Evolutionary conservation across 225 moss, liverwort and hornwort species (phyloP).

Genomic region (Pleurozium schreberi): DNA sequence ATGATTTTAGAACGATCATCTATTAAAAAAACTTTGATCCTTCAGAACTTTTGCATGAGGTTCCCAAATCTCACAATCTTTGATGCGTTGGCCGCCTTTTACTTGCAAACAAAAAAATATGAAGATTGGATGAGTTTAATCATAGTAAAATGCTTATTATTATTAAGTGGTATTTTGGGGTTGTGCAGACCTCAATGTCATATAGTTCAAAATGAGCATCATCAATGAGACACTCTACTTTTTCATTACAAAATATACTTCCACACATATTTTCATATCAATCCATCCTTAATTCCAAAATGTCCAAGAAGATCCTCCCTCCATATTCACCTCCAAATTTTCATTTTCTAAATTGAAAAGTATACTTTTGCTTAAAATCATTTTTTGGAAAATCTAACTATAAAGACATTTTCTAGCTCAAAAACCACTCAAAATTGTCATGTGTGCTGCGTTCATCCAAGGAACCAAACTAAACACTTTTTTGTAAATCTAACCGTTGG

Average conservation of each 20-base stretch:
- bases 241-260: not conserved
- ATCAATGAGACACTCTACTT: not conserved
- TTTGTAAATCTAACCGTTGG: no score
- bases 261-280: not conserved
- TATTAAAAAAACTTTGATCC: not conserved
- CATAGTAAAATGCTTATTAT: fast-evolving
- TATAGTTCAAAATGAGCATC: not conserved
- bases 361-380: no score
- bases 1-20: not conserved
- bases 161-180: fast-evolving
- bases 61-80: fast-evolving
- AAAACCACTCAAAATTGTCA: no score
- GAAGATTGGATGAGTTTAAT: no score
- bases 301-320: fast-evolving
- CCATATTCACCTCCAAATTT: not conserved
- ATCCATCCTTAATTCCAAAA: not conserved
- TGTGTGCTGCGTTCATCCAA: no score
- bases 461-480: no score
- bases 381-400: not conserved
- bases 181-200: no score
- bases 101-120: not conserved
- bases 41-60: not conserved
- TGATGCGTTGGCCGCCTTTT: fast-evolving
- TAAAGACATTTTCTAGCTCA: no score
- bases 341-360: fast-evolving